Conservation (phyloP, 768 basidiomycete genomes). For the Leccinellum rugosiceps region DNA sequence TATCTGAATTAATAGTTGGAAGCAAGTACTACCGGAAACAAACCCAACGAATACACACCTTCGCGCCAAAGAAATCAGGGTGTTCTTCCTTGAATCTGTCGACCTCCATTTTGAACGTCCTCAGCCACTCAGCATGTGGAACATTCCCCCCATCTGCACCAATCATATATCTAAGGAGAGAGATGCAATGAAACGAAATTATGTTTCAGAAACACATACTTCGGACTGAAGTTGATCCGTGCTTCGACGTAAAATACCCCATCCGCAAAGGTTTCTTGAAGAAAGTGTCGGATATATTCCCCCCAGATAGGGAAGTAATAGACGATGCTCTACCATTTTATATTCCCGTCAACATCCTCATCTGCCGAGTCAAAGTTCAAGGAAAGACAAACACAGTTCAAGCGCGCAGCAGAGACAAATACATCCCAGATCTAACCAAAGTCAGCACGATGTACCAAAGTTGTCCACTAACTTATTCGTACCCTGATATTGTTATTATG, state of each 20-base stretch:
- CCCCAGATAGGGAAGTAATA: constrained; percentile 55
- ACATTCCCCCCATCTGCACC: constrained; percentile 57
- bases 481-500: constrained; percentile 71
- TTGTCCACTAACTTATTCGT: not conserved
- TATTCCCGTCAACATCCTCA: not conserved
- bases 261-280: constrained; percentile 61
- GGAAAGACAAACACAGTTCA: constrained; percentile 41
- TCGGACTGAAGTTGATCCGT: constrained; percentile 59
- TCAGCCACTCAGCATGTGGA: constrained; percentile 57
- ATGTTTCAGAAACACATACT: constrained; percentile 33
- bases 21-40: not conserved
- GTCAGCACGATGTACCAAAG: not conserved
- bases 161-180: constrained; percentile 47
- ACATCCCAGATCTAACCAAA: constrained; percentile 68
- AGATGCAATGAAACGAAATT: not conserved
- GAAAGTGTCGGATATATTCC: constrained; percentile 60
- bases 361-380: not conserved
- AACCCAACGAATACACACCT: constrained; percentile 35
- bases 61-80: constrained; percentile 65
- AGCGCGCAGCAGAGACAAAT: constrained; percentile 53
- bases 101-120: constrained; percentile 49
- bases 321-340: constrained; percentile 33
- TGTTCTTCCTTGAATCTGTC: constrained; percentile 54
- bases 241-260: constrained; percentile 71
- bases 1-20: constrained; percentile 39